Evolutionary conservation across 73 alveolate species (phyloP), one percentile per base, ranked within the genome.

Genomic region (Urostyla sp.): DNA sequence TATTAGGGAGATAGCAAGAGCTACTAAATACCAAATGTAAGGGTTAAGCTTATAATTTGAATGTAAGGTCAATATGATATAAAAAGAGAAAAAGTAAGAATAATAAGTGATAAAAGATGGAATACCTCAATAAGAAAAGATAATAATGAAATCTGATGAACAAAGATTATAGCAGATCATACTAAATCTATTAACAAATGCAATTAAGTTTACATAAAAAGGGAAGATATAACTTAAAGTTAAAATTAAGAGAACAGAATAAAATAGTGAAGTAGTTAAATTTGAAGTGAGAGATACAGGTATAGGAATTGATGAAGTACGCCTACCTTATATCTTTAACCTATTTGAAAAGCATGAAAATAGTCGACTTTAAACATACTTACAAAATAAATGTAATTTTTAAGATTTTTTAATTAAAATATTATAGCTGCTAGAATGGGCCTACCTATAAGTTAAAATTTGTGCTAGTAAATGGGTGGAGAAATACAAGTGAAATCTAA

Each of bases 371-470:
- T 3, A 38, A 4, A 4, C 37, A 3, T 63, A 63, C 79, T 32
- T 63, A 5, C 37, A 36, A 5, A 21, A 57, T 37, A 63, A 63
- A 43, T 43, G 26, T 43, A 63, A 63, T 24, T 63, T 10, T 40
- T n/a, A 40, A 40, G 15, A 11, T 40, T 11, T 40, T 40, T 40
- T 10, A 11, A 11, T 40, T 40, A 15, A 40, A 40, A 11, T 40
- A 40, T 40, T 40, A 11, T 40, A 40, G 51, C 79, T 63, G 79
- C 79, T 11, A 63, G 79, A 63, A 63, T 63, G 79, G 79, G 79
- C 2, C 45, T 63, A 1, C 79, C 79, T 28, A 63, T 63, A 24
- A 63, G 79, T 40, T 24, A 63, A 63, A 63, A 63, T 63, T 43
- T 63, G 44, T 63, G 79, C 45, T 43, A 63, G 26, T 28, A 20